Evolutionary conservation across 2,329 filamentous ascomycete species (phyloP).

Genomic region (Phaeosphaeriaceae sp.): DNA sequence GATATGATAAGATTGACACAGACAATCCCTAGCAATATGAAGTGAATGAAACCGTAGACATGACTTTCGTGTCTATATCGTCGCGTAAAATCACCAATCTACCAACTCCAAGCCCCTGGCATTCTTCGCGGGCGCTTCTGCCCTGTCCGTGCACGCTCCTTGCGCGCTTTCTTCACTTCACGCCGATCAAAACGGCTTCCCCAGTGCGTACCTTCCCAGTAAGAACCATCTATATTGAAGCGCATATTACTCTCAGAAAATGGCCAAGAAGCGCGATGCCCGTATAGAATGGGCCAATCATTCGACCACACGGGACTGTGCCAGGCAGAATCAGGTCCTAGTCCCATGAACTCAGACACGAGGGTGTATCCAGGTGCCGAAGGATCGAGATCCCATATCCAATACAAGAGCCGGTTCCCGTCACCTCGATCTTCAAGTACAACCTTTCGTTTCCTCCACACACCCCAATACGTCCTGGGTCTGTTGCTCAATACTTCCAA

Average conservation of each 20-base stretch:
- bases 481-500: not conserved
- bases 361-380: constrained; percentile 7
- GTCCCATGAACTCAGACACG: constrained; percentile 7
- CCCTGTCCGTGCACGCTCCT: constrained; percentile 12
- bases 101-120: constrained; percentile 22
- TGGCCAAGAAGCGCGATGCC: not conserved
- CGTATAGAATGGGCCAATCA: not conserved
- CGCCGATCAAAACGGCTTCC: constrained; percentile 4
- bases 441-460: not conserved
- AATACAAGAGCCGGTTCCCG: constrained; percentile 7
- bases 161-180: constrained; percentile 16
- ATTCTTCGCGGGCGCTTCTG: constrained; percentile 12
- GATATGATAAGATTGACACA: no score
- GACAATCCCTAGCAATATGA: no score
- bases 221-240: not conserved
- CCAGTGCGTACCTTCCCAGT: not conserved
- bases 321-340: not conserved
- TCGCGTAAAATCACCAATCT: not conserved
- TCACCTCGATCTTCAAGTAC: constrained; percentile 1
- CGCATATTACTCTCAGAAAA: not conserved
- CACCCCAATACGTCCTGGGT: no score
- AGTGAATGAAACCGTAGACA: no score
- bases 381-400: constrained; percentile 5
- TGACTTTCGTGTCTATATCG: no score
- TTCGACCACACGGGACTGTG: not conserved